Conservation (phyloP, 1,284 basidiomycete species). For the Pascua sp. region DNA sequence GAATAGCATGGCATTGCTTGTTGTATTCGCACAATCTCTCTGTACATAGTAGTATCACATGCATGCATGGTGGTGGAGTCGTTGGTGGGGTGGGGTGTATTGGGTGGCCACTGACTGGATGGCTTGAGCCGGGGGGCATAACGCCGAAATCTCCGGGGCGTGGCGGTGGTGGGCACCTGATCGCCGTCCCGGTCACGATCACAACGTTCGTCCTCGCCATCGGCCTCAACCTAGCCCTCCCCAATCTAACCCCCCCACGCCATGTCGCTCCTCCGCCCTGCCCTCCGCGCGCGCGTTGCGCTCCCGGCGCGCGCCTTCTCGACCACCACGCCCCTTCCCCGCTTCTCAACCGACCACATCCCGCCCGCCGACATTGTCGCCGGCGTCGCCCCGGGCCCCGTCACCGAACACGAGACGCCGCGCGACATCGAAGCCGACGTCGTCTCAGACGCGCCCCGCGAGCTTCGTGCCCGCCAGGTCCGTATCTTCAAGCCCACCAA, state of each 20-base stretch:
- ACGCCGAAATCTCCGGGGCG: constrained; percentile 2
- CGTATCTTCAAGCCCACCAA: constrained; percentile 91
- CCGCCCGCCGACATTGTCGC: constrained; percentile 27
- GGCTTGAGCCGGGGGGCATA: not conserved
- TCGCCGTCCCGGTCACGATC: not conserved
- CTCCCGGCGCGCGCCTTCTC: not conserved
- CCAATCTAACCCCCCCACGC: not conserved
- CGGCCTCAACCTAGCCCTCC: not conserved
- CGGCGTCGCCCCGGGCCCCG: constrained; percentile 18
- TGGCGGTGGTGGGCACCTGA: not conserved
- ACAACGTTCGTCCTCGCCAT: not conserved
- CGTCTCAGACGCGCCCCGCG: constrained; percentile 48
- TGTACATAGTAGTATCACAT: constrained; percentile 1
- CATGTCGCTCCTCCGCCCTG: constrained; percentile 19
- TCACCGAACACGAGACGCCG: constrained; percentile 23
- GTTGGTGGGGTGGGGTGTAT: not conserved
- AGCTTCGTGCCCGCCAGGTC: constrained; percentile 52
- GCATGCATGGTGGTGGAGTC: not conserved
- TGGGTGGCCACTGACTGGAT: constrained; percentile 1
- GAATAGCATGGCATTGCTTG: not conserved
- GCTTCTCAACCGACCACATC: constrained; percentile 8
- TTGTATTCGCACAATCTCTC: not conserved
- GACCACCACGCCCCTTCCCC: not conserved
- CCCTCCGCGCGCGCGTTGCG: not conserved
- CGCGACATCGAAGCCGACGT: constrained; percentile 40